Evolutionary conservation across 2,329 filamentous ascomycete genomes (phyloP), one percentile per base, ranked within the genome.

Genomic region (Trichoderma sp.): DNA sequence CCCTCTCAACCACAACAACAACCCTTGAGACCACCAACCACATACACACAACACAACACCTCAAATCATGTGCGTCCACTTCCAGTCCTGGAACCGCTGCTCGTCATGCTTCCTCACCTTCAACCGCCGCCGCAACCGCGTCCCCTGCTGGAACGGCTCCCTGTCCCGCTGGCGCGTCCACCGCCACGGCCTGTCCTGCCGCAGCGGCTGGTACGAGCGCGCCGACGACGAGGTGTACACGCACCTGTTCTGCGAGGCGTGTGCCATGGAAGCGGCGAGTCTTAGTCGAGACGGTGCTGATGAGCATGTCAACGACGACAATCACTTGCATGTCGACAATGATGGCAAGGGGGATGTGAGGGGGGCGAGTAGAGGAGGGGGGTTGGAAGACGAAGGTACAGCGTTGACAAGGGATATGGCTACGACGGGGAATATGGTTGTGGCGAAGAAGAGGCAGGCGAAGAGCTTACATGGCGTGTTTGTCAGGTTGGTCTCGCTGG

Each of bases 121-220:
- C 66, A 63, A 63, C 59, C 61, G 50, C 56, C 66, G 61, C 48
- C 21, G 59, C 67, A 65, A 67, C 55, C 67, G 50, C 55, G 67
- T 70, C 21, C 67, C 68, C 56, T 70, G 68, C 67, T 68, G 68
- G 67, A 69, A 69, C 65, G 66, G 67, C 59, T 56, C 30, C n/a
- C 14, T 65, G 26, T 60, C 51, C 51, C 47, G 24, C 52, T 67
- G 58, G 64, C 54, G 60, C 44, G 7, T 64, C 63, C 57, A 67
- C 48, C 65, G 65, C 17, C 59, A 69, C 57, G 68, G 68, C 12
- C 34, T 69, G 41, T 43, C 48, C 59, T 69, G 68, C 51, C 57
- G 63, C 45, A 65, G 26, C n/a, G 63, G 56, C 17, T 57, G 26
- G 21, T 69, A 67, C 54, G 65, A 66, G 9, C 59, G 63, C 26